Evolutionary conservation across 495 filamentous ascomycete species (phyloP).

Genomic region (Neurospora sp.): DNA sequence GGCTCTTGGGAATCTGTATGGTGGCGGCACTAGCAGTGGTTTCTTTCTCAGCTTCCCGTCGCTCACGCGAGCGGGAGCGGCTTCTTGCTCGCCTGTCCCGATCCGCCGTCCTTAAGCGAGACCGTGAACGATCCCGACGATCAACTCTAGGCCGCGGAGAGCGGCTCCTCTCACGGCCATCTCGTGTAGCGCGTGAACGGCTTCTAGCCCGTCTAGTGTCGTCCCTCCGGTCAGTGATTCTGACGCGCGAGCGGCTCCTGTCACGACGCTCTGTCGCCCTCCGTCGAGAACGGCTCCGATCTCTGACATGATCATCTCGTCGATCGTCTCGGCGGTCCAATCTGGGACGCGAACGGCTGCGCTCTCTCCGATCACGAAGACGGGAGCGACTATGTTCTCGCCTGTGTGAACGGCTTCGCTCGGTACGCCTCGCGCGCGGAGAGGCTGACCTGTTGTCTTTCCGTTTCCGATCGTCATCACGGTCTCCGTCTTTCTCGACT

Average conservation of each 20-base stretch:
- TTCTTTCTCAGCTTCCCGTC: not conserved
- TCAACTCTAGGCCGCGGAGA: slow-evolving; percentile 18
- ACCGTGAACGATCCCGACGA: slow-evolving; percentile 20
- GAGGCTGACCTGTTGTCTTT: slow-evolving; percentile 16
- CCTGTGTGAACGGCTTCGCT: slow-evolving; percentile 17
- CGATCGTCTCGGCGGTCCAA: slow-evolving; percentile 15
- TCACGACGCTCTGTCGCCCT: slow-evolving; percentile 16
- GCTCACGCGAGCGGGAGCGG: slow-evolving; percentile 18
- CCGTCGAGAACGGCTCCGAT: slow-evolving; percentile 20
- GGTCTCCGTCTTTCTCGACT: slow-evolving; percentile 16
- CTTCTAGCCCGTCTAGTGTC: slow-evolving; percentile 23
- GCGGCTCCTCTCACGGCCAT: slow-evolving; percentile 17
- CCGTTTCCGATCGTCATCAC: slow-evolving; percentile 16
- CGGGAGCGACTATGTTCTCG: slow-evolving; percentile 16
- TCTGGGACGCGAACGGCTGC: slow-evolving; percentile 28
- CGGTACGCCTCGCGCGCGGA: slow-evolving; percentile 11
- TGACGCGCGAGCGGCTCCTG: slow-evolving; percentile 22
- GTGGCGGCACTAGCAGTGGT: not conserved
- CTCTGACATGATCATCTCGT: slow-evolving; percentile 16
- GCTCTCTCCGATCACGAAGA: slow-evolving; percentile 26
- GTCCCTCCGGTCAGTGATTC: slow-evolving; percentile 17
- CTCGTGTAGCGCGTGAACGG: slow-evolving; percentile 21
- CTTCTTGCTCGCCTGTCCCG: slow-evolving; percentile 22
- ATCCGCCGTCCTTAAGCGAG: slow-evolving; percentile 11
- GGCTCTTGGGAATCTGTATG: not conserved